Base-by-base conservation (phyloP, 1,284 basidiomycete genomes). In the Pseudozyma hubeiensis region DNA sequence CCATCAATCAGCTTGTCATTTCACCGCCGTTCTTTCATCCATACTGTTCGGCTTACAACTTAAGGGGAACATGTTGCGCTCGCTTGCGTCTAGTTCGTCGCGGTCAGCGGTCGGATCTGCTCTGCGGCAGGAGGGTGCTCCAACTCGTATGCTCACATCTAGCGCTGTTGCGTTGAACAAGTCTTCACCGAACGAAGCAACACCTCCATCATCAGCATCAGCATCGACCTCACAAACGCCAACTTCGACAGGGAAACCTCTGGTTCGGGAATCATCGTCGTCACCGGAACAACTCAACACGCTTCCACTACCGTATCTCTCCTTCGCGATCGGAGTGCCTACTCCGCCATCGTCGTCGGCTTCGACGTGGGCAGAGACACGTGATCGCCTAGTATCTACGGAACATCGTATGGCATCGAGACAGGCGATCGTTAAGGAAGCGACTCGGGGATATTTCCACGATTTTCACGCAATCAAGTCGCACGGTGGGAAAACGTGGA, bases 401-500 rank as follows among this genome's bases (percentile, higher is more conserved):
- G 77, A 81, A 10, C 53, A 66, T 9, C 71, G 79, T 2, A 57
- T 81, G 47, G 75, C 64, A 4, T 64, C 65, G 31, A 68, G 80
- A 10, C 48, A 63, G n/a, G 57, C 63, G 35, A 79, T 81, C 69
- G 89, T 97, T 57, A 91, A 93, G 79, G 90, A 95, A 85, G 92
- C 91, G 0, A 89, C 90, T 14, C 91, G 91, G 78, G 94, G 94
- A 0, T 97, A 98, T 85, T 98, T 94, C 80, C 88, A 92, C 74
- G 96, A 98, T 82, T 88, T 92, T 61, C 93, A 93, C 80, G 90
- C 90, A 75, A 91, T 93, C 16, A 87, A 91, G 54, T 88, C 88
- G 43, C 89, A 93, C 77, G 94, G 94, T 8, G 96, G 96, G 19
- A 99, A 99, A 87, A 92, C 92, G 10, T 99, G 94, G 94, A 89